Base-by-base conservation (phyloP, 305 asterid genomes). In the Plantago coronopus region DNA sequence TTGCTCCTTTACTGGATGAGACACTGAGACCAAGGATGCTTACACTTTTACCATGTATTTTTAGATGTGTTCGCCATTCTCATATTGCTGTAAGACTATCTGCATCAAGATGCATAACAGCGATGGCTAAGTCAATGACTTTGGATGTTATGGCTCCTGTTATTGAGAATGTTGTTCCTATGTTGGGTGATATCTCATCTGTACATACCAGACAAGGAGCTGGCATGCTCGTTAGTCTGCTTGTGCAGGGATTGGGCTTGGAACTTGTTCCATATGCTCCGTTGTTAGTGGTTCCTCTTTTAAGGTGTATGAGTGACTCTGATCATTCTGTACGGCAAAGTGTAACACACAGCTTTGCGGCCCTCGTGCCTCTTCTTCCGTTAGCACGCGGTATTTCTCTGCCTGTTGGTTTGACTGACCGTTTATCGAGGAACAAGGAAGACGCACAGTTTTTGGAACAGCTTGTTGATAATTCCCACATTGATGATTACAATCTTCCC, bases 131-230 rank as follows among this genome's bases (percentile, higher is more conserved):
- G 77, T 87, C 97, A 62, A 89, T 93, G 99, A 66, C 95, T 31
- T 60, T 79, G 79, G 91, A 89, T 77, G 94, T 93, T 63, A 93
- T 93, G 99, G 89, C 84, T 48, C 66, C 83, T 29, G 81, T 93
- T 61, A 82, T 89, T 69, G 96, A 83, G 77, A 87, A 82, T 74
- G 96, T 83, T 63, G 82, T 93, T 62, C 97, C 97, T 44, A 87
- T 93, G 99, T 69, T 93, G 71, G 91, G 99, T 66, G 97, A 93
- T 61, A 72, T 79, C 84, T 59, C 83, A 57, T 93, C 94, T 57
- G 87, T 89, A 62, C 95, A 84, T 79, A 88, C 96, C 57, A 89
- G 97, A 77, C 99, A 93, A 81, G 99, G 99, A 63, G 96, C 96
- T 73, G 97, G 97, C 69, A 93, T 93, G 97, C 97, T 93, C 70